phyloP scores from a whole-genome alignment of 352 stramenopile species.

The Pythium pectinolyticum region DNA sequence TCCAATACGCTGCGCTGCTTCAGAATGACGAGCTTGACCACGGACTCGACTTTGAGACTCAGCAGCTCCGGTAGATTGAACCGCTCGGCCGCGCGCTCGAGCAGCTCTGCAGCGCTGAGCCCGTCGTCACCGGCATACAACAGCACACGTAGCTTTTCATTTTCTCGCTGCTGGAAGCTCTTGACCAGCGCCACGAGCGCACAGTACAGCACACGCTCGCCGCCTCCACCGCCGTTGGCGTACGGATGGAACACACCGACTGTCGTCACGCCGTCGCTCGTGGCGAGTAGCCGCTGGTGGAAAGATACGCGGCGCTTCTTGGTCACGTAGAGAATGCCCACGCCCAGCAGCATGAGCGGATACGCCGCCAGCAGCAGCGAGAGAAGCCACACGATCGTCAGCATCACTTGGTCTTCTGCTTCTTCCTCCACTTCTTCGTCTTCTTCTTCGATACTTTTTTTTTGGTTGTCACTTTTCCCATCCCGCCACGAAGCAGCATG shows the following conservation, averaged over 20 bases:
- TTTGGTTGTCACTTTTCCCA: background rate
- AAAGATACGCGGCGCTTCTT: slow-evolving; percentile 45
- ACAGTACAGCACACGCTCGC: slow-evolving; percentile 98
- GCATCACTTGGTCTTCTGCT: too few relatives aligned
- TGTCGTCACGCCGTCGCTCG: slow-evolving; percentile 36
- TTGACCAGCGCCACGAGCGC: slow-evolving; percentile 86
- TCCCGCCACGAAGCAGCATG: background rate
- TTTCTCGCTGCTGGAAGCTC: slow-evolving; percentile 32
- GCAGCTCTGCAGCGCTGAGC: slow-evolving; percentile 59
- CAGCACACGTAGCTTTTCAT: slow-evolving; percentile 35
- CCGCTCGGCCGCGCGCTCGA: slow-evolving; percentile 68
- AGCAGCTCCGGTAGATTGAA: slow-evolving; percentile 88
- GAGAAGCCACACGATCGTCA: slow-evolving; percentile 32
- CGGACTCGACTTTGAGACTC: slow-evolving; percentile 44
- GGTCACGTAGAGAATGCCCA: slow-evolving; percentile 35
- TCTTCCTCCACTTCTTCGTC: too few relatives aligned
- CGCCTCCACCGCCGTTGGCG: slow-evolving; percentile 94
- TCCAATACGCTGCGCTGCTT: slow-evolving; percentile 68
- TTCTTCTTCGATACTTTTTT: background rate
- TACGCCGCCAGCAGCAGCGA: slow-evolving; percentile 28
- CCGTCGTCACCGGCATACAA: slow-evolving; percentile 84
- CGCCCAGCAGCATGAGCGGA: slow-evolving; percentile 25
- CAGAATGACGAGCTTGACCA: slow-evolving; percentile 79
- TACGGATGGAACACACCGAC: slow-evolving; percentile 95
- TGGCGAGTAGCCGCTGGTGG: slow-evolving; percentile 29